Evolutionary conservation across 495 filamentous ascomycete species (phyloP).

Genomic region (Penicillium canariense): DNA sequence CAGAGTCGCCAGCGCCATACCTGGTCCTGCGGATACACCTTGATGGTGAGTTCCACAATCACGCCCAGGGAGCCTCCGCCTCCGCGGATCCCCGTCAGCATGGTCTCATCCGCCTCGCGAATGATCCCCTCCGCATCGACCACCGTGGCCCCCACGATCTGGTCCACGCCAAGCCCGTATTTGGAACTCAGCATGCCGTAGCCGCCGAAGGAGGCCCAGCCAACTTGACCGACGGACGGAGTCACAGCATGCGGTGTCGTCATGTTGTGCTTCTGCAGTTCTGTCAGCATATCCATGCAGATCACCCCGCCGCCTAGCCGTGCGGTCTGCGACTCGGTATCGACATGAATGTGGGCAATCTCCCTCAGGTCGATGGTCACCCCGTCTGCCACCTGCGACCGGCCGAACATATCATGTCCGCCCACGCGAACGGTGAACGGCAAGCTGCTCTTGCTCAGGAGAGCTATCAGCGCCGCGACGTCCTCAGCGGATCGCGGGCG

Average conservation of each 20-base stretch:
- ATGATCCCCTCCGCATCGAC: conserved; percentile 34
- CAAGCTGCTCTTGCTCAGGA: conserved; percentile 19
- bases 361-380: conserved; percentile 41
- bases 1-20: neutral
- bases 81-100: conserved; percentile 37
- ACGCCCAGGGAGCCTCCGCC: conserved; percentile 39
- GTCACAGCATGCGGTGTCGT: conserved; percentile 8
- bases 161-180: conserved; percentile 38
- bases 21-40: conserved; percentile 29
- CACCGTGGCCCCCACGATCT: conserved; percentile 38
- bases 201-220: conserved; percentile 39
- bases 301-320: conserved; percentile 37
- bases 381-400: conserved; percentile 20
- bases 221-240: conserved; percentile 32
- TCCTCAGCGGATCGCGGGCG: conserved; percentile 35
- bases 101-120: conserved; percentile 28
- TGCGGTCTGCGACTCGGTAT: conserved; percentile 21
- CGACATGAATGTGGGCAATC: conserved; percentile 31
- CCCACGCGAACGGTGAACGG: conserved; percentile 35
- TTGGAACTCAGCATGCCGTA: conserved; percentile 34
- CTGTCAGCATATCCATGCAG: conserved; percentile 6
- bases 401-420: conserved; percentile 36
- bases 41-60: conserved; percentile 37
- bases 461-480: conserved; percentile 28
- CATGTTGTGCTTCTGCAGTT: conserved; percentile 8